Evolutionary conservation across 2,329 filamentous ascomycete genomes (phyloP).

Genomic region (Akanthomyces muscarius): DNA sequence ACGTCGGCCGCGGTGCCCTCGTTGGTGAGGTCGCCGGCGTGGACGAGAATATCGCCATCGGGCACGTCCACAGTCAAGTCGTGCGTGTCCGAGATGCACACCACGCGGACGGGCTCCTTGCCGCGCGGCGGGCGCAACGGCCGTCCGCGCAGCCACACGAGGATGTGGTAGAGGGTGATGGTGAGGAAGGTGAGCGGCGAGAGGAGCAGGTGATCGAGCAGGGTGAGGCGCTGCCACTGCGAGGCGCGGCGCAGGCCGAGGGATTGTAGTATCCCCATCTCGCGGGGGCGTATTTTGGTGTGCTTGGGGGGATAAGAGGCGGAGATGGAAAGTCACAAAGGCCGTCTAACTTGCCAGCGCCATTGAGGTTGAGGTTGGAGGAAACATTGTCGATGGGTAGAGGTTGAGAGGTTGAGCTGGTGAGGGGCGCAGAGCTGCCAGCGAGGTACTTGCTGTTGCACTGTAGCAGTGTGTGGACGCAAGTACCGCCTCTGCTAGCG

Average conservation of each 20-base stretch:
- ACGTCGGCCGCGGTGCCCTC: constrained; percentile 68
- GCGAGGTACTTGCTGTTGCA: neutral
- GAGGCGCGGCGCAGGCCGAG: constrained; percentile 46
- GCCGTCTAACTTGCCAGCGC: neutral
- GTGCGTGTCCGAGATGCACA: constrained; percentile 91
- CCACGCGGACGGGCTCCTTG: constrained; percentile 62
- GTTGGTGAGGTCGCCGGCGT: constrained; percentile 81
- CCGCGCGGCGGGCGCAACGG: constrained; percentile 56
- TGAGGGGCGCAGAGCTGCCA: neutral
- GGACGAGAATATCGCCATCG: constrained; percentile 78
- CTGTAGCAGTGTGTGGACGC: no score
- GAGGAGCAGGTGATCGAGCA: constrained; percentile 60
- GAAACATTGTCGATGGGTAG: neutral
- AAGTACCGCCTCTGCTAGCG: neutral
- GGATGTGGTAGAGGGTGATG: constrained; percentile 57
- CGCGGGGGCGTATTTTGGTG: neutral
- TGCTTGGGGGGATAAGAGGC: neutral
- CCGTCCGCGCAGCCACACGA: constrained; percentile 64
- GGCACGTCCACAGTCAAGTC: constrained; percentile 60
- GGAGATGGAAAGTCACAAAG: neutral
- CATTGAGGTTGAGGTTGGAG: neutral
- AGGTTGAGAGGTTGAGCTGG: neutral
- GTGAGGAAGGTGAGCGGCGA: constrained; percentile 66
- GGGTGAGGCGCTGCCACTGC: constrained; percentile 46
- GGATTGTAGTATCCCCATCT: constrained; percentile 43